Percentiles rank a stretch among this genome's conserved stretches.
These are phyloP conservation scores for Dioscorea zingiberensis DNA, from an alignment of 106 monocot species.

Conservation along the genomic window DNA sequence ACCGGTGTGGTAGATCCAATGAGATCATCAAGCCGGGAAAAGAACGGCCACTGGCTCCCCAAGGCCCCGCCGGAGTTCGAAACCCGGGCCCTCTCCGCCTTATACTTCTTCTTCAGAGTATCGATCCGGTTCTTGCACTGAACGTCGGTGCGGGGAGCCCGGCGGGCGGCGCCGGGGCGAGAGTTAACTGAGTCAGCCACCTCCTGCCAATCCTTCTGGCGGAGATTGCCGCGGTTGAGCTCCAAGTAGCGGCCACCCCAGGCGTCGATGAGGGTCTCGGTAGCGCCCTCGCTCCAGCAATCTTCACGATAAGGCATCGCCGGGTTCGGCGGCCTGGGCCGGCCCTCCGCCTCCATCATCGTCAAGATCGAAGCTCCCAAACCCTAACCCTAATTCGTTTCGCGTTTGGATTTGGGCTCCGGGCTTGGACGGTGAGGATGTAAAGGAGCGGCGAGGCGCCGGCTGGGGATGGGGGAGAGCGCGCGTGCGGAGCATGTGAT, in stretches of 20 bases:
- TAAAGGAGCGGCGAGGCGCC: not conserved
- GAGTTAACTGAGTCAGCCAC: constrained; percentile 89
- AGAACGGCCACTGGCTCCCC: constrained; percentile 62
- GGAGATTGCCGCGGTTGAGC: constrained; percentile 82
- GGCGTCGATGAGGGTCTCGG: constrained; percentile 64
- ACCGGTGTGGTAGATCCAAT: constrained; percentile 25
- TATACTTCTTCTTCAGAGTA: constrained; percentile 93
- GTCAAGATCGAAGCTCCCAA: constrained; percentile 13
- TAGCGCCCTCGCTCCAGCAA: constrained; percentile 97
- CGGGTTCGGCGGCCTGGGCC: constrained; percentile 48
- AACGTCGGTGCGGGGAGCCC: constrained; percentile 65
- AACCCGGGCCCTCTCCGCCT: constrained; percentile 56
- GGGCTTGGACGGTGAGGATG: too few relatives aligned
- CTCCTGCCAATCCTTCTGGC: constrained; percentile 93
- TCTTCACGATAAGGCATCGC: constrained; percentile 80
- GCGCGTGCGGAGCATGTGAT: too few relatives aligned
- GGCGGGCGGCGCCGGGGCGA: constrained; percentile 33
- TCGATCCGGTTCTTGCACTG: constrained; percentile 97
- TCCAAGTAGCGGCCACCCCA: constrained; percentile 87
- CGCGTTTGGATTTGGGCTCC: too few relatives aligned
- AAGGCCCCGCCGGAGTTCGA: constrained; percentile 16
- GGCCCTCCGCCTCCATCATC: constrained; percentile 1
- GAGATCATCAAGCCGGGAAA: constrained; percentile 45
- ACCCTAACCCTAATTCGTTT: too few relatives aligned
- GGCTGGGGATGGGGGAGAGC: not conserved